Evolutionary conservation across 2,329 filamentous ascomycete species (phyloP), one percentile per base, ranked within the genome.

Genomic region (Diaporthe sp.): DNA sequence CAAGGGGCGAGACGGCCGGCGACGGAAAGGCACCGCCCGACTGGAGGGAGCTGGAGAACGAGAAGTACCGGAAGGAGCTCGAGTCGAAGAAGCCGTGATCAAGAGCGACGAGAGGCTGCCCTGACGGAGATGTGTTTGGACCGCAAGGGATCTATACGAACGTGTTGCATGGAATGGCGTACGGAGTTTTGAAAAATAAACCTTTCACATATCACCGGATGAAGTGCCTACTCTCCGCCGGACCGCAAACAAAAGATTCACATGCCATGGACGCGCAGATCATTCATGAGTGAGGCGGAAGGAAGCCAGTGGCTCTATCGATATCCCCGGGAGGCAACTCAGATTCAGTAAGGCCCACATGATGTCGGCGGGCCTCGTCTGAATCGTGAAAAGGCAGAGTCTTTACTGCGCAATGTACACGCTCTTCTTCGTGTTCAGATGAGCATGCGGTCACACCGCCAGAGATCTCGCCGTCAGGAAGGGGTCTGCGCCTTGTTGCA

Each of bases 41-140:
- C 81, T 93, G 91, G 91, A 86, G 91, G 77, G 91, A 93, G 79
- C 79, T 89, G 25, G 91, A 93, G 85, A 93, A 93, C 78, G 90
- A 92, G 80, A 89, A 89, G 81, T 92, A 89, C 80, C 83, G 86
- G 65, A 84, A 85, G 49, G 82, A 86, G 76, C 81, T 82, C 77
- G 81, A 80, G 69, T 69, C 72, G 72, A 77, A 74, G 71, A 79
- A 79, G 74, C 22, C 73, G n/a, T 76, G 75, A 75, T 58, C 25
- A 22, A 17, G n/a, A 13, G n/a, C 13, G 65, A 17, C 22, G 8
- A 25, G 10, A 25, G 15, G 22, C 19, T 42, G 31, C 8, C 34
- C 22, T 4, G 17, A 7, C 19, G 42, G 31, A 59, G 53, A 22
- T 31, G 28, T 10, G 44, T 22, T n/a, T n/a, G 9, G 28, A 28